A percentile compares a stretch with the other conserved stretches of the same genome.
Conservation (phyloP, 225 moss, liverwort and hornwort species). For the Takakia lepidozioides region DNA sequence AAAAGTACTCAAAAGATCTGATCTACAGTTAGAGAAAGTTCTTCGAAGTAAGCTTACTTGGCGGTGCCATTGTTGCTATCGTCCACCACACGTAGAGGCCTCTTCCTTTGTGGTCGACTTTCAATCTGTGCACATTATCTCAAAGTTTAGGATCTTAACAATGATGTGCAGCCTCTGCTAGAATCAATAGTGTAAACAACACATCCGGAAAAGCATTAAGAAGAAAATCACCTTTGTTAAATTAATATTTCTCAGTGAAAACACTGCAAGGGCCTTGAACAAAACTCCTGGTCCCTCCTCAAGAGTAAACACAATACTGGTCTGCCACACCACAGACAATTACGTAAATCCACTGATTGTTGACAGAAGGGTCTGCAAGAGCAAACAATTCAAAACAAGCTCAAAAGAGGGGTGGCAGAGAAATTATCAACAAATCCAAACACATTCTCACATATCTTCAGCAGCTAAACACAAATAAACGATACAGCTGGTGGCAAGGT, state of each 20-base stretch:
- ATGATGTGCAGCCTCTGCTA: no score
- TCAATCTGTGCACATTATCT: no score
- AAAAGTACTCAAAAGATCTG: not conserved
- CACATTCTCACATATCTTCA: no score
- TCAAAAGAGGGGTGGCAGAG: no score
- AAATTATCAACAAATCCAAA: no score
- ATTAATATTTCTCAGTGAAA: constrained; percentile 36
- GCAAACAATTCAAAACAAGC: no score
- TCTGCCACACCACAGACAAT: constrained; percentile 6
- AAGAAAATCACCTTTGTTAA: constrained; percentile 22
- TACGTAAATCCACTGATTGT: no score
- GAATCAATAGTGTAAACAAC: not conserved
- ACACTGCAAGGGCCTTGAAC: constrained; percentile 50
- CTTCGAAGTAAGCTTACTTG: constrained; percentile 16
- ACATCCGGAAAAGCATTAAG: not conserved
- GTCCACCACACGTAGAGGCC: constrained; percentile 47
- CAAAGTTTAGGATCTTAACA: no score
- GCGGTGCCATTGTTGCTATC: constrained; percentile 46
- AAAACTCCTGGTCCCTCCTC: constrained; percentile 56
- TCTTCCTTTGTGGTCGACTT: constrained; percentile 55
- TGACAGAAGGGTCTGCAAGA: no score
- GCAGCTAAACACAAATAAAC: no score
- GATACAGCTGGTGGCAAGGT: no score
- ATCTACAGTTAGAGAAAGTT: no score
- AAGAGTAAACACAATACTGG: constrained; percentile 52